These are phyloP conservation scores for Podila minutissima DNA, from an alignment of 192 early-diverging fungal genomes.

Conservation along the genomic window DNA sequence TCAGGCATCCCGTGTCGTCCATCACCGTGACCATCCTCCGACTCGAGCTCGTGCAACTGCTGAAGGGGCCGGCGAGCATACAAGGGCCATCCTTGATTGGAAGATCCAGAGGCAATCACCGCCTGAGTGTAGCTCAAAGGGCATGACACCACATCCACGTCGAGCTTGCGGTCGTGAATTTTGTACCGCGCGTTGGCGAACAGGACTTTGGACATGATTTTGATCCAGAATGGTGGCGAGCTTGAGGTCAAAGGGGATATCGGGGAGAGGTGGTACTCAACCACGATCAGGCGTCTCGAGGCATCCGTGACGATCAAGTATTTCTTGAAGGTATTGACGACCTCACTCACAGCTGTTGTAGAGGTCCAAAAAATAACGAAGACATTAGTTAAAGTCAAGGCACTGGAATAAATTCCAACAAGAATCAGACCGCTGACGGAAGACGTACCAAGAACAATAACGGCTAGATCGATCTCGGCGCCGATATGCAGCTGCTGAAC, in stretches of 20 bases:
- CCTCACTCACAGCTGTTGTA: constrained; percentile 7
- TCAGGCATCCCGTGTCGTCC: not conserved
- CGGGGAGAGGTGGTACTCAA: constrained; percentile 26
- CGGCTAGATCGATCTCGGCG: constrained; percentile 29
- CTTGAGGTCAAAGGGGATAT: not conserved
- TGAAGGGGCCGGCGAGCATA: constrained; percentile 12
- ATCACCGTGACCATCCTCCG: not conserved
- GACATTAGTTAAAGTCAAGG: not conserved
- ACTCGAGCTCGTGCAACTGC: constrained; percentile 4
- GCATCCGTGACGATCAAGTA: constrained; percentile 33
- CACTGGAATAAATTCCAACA: not conserved
- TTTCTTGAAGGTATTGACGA: constrained; percentile 5
- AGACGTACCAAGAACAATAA: constrained; percentile 36
- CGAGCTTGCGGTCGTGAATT: constrained; percentile 22
- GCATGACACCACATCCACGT: constrained; percentile 26
- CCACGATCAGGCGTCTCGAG: constrained; percentile 13
- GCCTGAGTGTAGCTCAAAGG: constrained; percentile 16
- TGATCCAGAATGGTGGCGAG: constrained; percentile 12
- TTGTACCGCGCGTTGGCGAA: constrained; percentile 30
- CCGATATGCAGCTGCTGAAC: constrained; percentile 22
- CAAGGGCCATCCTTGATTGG: constrained; percentile 4
- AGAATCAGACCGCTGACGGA: not conserved
- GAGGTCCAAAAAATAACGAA: not conserved
- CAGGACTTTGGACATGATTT: constrained; percentile 10
- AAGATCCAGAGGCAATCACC: not conserved